Evolutionary conservation across 2,329 filamentous ascomycete species (phyloP), one percentile per base, ranked within the genome.

Genomic region (Furcasterigmium furcatum): DNA sequence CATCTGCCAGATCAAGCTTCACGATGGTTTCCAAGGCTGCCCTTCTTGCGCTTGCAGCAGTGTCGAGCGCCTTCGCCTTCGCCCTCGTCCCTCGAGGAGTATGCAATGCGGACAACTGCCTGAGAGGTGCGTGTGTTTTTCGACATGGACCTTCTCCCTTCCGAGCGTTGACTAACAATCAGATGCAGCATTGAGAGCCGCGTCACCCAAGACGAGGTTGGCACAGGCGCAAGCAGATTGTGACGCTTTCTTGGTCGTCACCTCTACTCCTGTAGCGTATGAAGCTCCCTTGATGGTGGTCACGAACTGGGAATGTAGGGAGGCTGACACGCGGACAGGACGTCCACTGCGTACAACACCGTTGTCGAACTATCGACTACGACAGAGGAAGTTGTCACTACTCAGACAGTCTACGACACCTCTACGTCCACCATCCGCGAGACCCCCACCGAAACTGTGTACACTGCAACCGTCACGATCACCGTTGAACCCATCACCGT

Each of bases 71-170:
- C 24, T 27, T 27, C 24, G 24, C 24, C 24, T 12, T 27, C 24
- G 24, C 24, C 24, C 24, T 27, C 12, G 24, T 27, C 24, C 24
- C 24, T 27, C 24, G 24, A 12, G 7, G 12, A 27, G 36, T 38
- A 6, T 38, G 36, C 36, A 38, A 24, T 21, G 36, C 36, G 18
- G 36, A 38, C 36, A 38, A 38, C 36, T 38, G 36, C 20, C 36
- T 38, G 12, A 19, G 36, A 38, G 36, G 36, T 38, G 22, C 22
- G 36, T 22, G n/a, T n/a, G 13, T 6, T 38, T 8, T 3, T 27
- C 19, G 22, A 38, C 36, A 38, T 21, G 20, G 36, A 13, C 20
- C 19, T 13, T 10, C 36, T 19, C 22, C 19, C 13, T 38, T 13
- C 22, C 14, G 36, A 27, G 24, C 24, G 7, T 27, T 12, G 24